Conservation (phyloP, 1,284 basidiomycete species). For the Rhodotorula sp. region DNA sequence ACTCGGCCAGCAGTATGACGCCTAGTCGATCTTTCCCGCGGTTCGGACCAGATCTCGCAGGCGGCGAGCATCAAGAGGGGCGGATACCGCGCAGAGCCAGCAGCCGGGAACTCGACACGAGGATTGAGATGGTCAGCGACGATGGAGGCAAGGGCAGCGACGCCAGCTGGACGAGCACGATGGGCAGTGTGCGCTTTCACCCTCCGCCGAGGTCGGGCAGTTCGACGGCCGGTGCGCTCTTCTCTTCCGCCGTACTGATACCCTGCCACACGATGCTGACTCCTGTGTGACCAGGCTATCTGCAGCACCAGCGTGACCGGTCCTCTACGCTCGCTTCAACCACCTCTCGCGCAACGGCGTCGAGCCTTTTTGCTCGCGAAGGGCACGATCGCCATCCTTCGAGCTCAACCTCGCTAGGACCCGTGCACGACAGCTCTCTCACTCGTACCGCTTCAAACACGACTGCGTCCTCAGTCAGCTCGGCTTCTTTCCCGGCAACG, state of each 20-base stretch:
- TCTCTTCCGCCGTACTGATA: neutral
- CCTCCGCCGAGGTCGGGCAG: neutral
- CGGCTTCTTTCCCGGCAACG: conserved; percentile 14
- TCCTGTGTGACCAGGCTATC: neutral
- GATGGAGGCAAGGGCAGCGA: neutral
- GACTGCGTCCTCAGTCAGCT: conserved; percentile 1
- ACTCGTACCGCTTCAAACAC: conserved; percentile 7
- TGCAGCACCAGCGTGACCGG: neutral
- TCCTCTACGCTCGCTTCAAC: conserved; percentile 1
- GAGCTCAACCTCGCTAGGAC: neutral
- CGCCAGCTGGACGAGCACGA: neutral
- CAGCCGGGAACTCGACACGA: neutral
- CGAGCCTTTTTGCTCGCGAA: neutral
- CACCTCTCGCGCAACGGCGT: neutral
- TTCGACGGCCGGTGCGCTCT: neutral
- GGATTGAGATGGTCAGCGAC: neutral
- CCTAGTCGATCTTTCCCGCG: too few relatives aligned
- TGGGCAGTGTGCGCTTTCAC: too few relatives aligned
- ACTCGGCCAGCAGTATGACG: too few relatives aligned
- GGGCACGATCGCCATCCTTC: conserved; percentile 1
- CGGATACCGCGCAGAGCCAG: too few relatives aligned
- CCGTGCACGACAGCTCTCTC: neutral
- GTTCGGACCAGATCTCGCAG: too few relatives aligned
- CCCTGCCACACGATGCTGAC: neutral
- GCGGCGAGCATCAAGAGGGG: too few relatives aligned